Evolutionary conservation across 2,329 filamentous ascomycete species (phyloP).

Genomic region (Verticillium klebahnii): DNA sequence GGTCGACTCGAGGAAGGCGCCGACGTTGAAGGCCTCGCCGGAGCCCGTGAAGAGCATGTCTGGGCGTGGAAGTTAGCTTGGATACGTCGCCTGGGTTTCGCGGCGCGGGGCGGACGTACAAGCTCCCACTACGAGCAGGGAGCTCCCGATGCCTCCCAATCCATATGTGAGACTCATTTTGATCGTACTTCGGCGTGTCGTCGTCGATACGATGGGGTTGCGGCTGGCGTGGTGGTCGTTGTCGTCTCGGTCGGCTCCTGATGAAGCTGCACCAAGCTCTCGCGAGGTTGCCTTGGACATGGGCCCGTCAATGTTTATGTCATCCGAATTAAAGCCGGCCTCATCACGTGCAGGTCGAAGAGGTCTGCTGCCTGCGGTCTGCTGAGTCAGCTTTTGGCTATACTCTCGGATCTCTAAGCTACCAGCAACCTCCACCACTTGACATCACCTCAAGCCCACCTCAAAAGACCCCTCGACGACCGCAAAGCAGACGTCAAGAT

Average conservation of each 20-base stretch:
- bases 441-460: conserved; percentile 2
- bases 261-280: conserved; percentile 15
- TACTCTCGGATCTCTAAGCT: background rate
- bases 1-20: conserved; percentile 87
- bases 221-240: background rate
- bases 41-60: conserved; percentile 98
- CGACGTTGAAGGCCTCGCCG: conserved; percentile 95
- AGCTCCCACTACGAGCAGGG: conserved; percentile 68
- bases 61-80: conserved; percentile 34
- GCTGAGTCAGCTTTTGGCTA: background rate
- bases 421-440: conserved; percentile 7
- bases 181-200: conserved; percentile 19
- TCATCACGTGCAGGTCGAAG: background rate
- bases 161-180: conserved; percentile 72
- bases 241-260: background rate
- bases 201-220: conserved; percentile 8
- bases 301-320: background rate
- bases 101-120: conserved; percentile 53
- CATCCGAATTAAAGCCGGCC: background rate
- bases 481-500: conserved; percentile 26
- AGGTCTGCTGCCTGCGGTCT: background rate
- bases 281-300: conserved; percentile 2
- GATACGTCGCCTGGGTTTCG: background rate
- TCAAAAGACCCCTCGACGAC: conserved; percentile 1
- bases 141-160: conserved; percentile 61